Evolutionary conservation across 2,329 filamentous ascomycete species (phyloP), one percentile per base, ranked within the genome.

Genomic region (Diaporthe ampelina): DNA sequence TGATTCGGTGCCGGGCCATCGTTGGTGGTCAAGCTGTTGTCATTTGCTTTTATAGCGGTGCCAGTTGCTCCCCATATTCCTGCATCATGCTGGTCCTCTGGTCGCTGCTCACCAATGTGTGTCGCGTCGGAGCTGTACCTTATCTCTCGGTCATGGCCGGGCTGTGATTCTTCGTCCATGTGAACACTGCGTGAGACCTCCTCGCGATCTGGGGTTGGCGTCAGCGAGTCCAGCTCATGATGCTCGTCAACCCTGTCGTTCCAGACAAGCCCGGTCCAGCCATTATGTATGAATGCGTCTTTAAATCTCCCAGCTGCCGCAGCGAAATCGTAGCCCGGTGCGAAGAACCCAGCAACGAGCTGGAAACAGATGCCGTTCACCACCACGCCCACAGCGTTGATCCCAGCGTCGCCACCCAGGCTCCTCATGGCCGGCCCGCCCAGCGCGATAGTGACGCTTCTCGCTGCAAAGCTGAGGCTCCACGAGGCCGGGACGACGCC

Each of bases 351-450:
- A 71, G 83, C 77, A 54, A 76, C 78, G 71, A 83, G 80, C 76
- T 84, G 82, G 65, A 80, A 84, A 32, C 81, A 76, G 10, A 89
- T 88, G 4, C 88, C 88, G 48, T 87, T 89, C 76, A 85, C 84
- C 1, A 89, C 88, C 7, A 89, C 87, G 59, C 89, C 80, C 2
- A 85, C 84, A 0, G 88, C 88, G 56, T 88, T 89, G 8, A 86
- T 81, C 1, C 85, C 84, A 4, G 81, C 78, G 72, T 88, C 88
- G 0, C 87, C 88, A 0, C 83, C 82, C 1, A 89, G 78, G 8
- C 83, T 82, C 1, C 78, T 78, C 78, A 88, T 85, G 0, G 86
- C 87, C 0, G 88, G 88, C 26, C 84, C 85, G 1, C 86, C 85
- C 15, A 89, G 81, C 0, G 88, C 88, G 9, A 89, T 80, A 0